phyloP scores from a whole-genome alignment of 176 grass and related monocot genomes.

The Avena atlantica region DNA sequence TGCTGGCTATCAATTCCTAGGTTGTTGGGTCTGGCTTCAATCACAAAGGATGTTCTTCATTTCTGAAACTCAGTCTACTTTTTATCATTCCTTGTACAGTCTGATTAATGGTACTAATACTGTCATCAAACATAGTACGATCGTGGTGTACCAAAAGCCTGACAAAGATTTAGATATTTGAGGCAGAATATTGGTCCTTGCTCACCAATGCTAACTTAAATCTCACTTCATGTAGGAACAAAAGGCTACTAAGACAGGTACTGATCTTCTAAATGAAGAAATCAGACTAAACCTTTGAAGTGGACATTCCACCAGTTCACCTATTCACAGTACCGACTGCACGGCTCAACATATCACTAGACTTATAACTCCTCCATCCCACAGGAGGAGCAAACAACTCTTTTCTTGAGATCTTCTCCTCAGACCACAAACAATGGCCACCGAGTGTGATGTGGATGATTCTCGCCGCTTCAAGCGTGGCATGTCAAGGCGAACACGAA shows the following conservation, averaged over 20 bases:
- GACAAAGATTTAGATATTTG: conserved; percentile 32
- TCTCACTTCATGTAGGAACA: conserved; percentile 67
- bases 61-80: conserved; percentile 38
- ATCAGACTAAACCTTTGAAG: conserved; percentile 53
- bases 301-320: conserved; percentile 62
- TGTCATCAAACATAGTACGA: conserved; percentile 32
- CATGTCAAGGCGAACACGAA: conserved; percentile 89
- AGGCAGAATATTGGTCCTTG: conserved; percentile 54
- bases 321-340: conserved; percentile 43
- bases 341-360: conserved; percentile 42
- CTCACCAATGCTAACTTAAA: conserved; percentile 48
- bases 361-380: conserved; percentile 51
- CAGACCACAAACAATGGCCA: conserved; percentile 68
- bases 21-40: conserved; percentile 46
- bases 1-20: conserved; percentile 40
- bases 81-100: conserved; percentile 29
- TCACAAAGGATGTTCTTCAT: conserved; percentile 15
- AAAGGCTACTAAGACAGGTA: conserved; percentile 47
- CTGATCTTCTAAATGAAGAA: conserved; percentile 63
- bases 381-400: conserved; percentile 43
- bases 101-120: not conserved
- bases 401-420: conserved; percentile 41
- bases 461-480: conserved; percentile 70
- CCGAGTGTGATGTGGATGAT: conserved; percentile 53
- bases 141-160: conserved; percentile 25